Conservation (phyloP, 495 filamentous ascomycete species). For the Aspergillus conjunctus region DNA sequence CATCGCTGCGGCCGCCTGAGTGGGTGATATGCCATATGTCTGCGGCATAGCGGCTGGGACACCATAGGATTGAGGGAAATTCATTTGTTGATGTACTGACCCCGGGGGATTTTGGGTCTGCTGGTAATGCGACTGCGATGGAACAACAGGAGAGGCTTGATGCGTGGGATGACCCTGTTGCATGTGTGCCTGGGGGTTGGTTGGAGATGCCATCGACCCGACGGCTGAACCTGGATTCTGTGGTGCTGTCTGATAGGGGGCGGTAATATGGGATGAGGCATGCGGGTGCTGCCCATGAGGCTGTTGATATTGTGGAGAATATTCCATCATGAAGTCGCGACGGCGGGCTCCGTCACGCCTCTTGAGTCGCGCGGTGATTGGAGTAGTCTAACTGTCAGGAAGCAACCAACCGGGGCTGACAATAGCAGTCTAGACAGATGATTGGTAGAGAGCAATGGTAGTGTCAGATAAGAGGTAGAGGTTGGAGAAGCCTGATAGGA, state of each 20-base stretch:
- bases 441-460: constrained; percentile 23
- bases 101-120: constrained; percentile 50
- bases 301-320: constrained; percentile 57
- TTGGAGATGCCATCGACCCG: constrained; percentile 54
- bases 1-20: constrained; percentile 58
- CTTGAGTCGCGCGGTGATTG: constrained; percentile 29
- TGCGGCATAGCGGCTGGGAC: constrained; percentile 52
- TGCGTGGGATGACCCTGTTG: constrained; percentile 51
- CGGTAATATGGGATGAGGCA: constrained; percentile 52
- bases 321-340: constrained; percentile 52
- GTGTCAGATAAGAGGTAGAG: constrained; percentile 14
- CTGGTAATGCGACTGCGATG: constrained; percentile 56
- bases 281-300: constrained; percentile 58
- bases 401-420: constrained; percentile 27
- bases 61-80: constrained; percentile 54
- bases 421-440: constrained; percentile 13
- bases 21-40: constrained; percentile 53
- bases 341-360: constrained; percentile 37
- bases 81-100: constrained; percentile 53
- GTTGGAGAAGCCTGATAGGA: constrained; percentile 28
- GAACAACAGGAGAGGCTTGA: constrained; percentile 56
- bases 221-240: constrained; percentile 49
- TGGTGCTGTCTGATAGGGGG: constrained; percentile 49
- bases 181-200: constrained; percentile 54
- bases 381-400: constrained; percentile 26